These are phyloP conservation scores for Coccinonectria pachysandricola DNA, from an alignment of 2,329 filamentous ascomycete species.

Conservation along the genomic window DNA sequence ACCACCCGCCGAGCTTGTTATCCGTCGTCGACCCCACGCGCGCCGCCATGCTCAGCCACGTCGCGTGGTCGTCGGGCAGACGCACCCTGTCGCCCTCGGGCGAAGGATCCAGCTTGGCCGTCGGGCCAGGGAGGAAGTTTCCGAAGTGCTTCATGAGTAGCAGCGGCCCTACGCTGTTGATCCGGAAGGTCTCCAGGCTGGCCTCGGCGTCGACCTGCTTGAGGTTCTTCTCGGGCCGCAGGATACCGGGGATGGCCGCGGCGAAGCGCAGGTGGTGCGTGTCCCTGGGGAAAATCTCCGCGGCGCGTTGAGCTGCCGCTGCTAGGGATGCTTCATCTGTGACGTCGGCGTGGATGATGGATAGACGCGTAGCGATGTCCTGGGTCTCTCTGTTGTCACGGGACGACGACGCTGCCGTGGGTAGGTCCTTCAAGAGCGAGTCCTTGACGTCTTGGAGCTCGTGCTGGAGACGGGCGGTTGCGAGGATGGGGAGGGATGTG, in stretches of 20 bases:
- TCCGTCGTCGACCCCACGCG: slow-evolving; percentile 66
- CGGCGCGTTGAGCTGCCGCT: slow-evolving; percentile 42
- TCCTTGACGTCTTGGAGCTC: slow-evolving; percentile 26
- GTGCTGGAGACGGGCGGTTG: slow-evolving; percentile 27
- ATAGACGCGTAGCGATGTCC: slow-evolving; percentile 24
- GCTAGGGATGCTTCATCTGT: slow-evolving; percentile 52
- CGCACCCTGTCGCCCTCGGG: slow-evolving; percentile 12
- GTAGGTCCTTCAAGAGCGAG: slow-evolving; percentile 22
- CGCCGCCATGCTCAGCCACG: slow-evolving; percentile 67
- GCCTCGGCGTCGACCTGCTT: slow-evolving; percentile 49
- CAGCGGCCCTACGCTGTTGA: slow-evolving; percentile 66
- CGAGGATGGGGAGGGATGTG: slow-evolving; percentile 38
- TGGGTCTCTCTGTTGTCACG: slow-evolving; percentile 1
- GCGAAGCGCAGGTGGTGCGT: slow-evolving; percentile 56
- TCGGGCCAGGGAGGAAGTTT: slow-evolving; percentile 54
- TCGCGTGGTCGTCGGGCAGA: slow-evolving; percentile 40
- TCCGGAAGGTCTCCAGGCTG: slow-evolving; percentile 58
- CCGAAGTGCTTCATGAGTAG: slow-evolving; percentile 69
- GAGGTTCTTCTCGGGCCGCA: slow-evolving; percentile 63
- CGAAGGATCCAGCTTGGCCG: slow-evolving; percentile 26
- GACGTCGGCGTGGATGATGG: slow-evolving; percentile 33
- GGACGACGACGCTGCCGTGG: slow-evolving; percentile 4
- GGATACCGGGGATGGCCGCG: slow-evolving; percentile 59
- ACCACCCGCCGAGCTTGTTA: slow-evolving; percentile 70
- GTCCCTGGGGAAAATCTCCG: slow-evolving; percentile 38